Conservation (phyloP, 257 asterid genomes). For the Lycium barbarum region DNA sequence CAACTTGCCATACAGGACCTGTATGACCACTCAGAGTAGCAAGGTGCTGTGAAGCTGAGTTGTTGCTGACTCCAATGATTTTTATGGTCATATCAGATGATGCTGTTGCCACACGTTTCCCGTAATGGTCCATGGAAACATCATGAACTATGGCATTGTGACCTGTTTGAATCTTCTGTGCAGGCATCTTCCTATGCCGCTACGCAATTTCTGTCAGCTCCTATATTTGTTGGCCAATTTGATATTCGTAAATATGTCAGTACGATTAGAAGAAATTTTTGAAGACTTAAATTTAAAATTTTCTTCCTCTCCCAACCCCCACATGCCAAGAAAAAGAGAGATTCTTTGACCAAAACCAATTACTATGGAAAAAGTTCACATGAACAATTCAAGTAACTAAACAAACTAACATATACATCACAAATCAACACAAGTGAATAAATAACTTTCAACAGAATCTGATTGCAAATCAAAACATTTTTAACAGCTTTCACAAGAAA, state of each 20-base stretch:
- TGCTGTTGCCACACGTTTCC: slow-evolving; percentile 92
- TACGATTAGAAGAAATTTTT: background rate
- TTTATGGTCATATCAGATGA: slow-evolving; percentile 83
- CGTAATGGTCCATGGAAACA: slow-evolving; percentile 89
- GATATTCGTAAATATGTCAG: background rate
- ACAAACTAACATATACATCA: background rate
- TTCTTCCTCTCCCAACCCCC: background rate
- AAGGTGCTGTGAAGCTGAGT: slow-evolving; percentile 77
- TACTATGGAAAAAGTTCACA: background rate
- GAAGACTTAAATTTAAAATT: background rate
- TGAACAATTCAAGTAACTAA: background rate
- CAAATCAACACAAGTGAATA: background rate
- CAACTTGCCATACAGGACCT: slow-evolving; percentile 95
- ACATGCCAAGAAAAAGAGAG: background rate
- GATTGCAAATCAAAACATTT: background rate
- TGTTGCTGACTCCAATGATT: slow-evolving; percentile 69
- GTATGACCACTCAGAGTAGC: slow-evolving; percentile 85
- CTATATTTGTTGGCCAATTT: background rate
- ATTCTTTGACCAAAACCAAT: background rate
- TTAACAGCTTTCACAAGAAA: background rate
- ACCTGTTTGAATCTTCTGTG: slow-evolving; percentile 92
- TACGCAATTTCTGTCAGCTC: background rate
- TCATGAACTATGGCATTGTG: slow-evolving; percentile 85
- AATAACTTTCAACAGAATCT: background rate
- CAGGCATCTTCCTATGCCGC: slow-evolving; percentile 62